phyloP scores from a whole-genome alignment of 164 flowering plant genomes.

The Vitis amurensis region DNA sequence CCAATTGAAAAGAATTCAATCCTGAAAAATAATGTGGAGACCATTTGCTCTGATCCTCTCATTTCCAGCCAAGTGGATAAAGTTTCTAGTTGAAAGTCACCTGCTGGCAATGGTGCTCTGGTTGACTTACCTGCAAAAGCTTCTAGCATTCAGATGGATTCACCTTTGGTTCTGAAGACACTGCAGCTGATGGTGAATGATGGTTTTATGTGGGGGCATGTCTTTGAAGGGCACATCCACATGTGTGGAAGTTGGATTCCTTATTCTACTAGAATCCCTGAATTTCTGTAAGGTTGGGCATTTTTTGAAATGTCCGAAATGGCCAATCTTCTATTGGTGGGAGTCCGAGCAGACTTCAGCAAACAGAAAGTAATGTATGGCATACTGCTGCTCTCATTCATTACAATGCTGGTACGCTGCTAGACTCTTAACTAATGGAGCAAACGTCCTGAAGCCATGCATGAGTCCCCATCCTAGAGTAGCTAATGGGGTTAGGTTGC shows the following conservation, averaged over 20 bases:
- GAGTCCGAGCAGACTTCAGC: too few species aligned
- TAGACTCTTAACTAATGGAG: too few species aligned
- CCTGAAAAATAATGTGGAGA: background rate
- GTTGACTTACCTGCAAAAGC: slow-evolving; percentile 5
- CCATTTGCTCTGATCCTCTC: slow-evolving; percentile 9
- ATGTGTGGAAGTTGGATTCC: slow-evolving; percentile 83
- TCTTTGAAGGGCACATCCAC: slow-evolving; percentile 72
- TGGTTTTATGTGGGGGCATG: slow-evolving; percentile 80
- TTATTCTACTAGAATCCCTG: slow-evolving; percentile 84
- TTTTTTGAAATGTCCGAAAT: slow-evolving; percentile 82
- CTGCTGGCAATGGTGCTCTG: slow-evolving; percentile 8
- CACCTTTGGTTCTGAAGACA: slow-evolving; percentile 9
- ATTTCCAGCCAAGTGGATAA: slow-evolving; percentile 2
- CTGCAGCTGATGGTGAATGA: slow-evolving; percentile 28
- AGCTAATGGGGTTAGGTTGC: too few species aligned
- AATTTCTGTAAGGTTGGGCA: slow-evolving; percentile 93
- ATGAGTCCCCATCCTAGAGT: too few species aligned
- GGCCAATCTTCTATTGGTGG: slow-evolving; percentile 48
- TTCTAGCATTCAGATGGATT: slow-evolving; percentile 11
- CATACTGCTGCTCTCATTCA: too few species aligned
- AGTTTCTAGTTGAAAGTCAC: slow-evolving; percentile 3
- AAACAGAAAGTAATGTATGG: too few species aligned
- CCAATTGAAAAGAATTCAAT: slow-evolving; percentile 2
- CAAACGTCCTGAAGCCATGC: too few species aligned
- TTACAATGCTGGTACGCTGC: too few species aligned